Evolutionary conservation across 1,139 yeast genomes (phyloP).

Genomic region (Fermentozyma sake): DNA sequence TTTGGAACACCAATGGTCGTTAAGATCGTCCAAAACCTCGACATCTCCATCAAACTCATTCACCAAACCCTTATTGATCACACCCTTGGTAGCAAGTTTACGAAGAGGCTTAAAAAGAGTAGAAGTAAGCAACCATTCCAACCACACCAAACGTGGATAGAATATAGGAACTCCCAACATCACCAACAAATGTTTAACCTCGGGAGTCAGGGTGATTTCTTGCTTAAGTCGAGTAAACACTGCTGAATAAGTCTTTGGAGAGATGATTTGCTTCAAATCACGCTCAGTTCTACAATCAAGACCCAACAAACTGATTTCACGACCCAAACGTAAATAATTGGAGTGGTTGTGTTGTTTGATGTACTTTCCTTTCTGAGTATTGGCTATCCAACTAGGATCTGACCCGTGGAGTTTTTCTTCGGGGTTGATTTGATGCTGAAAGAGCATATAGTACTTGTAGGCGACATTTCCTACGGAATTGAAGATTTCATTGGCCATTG

Average conservation of each 20-base stretch:
- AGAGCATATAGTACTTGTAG: conserved; percentile 80
- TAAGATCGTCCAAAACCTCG: conserved; percentile 85
- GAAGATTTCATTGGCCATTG: conserved; percentile 72
- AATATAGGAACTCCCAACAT: conserved; percentile 93
- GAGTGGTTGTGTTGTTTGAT: conserved; percentile 66
- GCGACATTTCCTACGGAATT: conserved; percentile 71
- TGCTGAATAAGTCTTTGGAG: conserved; percentile 48
- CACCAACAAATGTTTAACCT: conserved; percentile 70
- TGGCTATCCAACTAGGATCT: conserved; percentile 60
- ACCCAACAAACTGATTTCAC: conserved; percentile 66
- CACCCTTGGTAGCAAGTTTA: conserved; percentile 63
- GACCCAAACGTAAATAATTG: conserved; percentile 67
- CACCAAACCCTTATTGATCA: conserved; percentile 64
- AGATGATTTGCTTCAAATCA: conserved; percentile 54
- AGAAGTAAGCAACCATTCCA: conserved; percentile 69
- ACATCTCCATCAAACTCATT: conserved; percentile 90
- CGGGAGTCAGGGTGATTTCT: conserved; percentile 51
- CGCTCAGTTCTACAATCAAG: conserved; percentile 94
- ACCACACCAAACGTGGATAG: conserved; percentile 89
- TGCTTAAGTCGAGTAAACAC: conserved; percentile 56
- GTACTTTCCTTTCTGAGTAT: conserved; percentile 55
- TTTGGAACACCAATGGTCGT: conserved; percentile 94
- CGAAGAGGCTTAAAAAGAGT: conserved; percentile 60
- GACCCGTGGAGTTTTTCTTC: conserved; percentile 34
- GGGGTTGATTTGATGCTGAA: conserved; percentile 75